Base-by-base conservation (phyloP, 2,329 filamentous ascomycete genomes). In the Aspergillus flavus region DNA sequence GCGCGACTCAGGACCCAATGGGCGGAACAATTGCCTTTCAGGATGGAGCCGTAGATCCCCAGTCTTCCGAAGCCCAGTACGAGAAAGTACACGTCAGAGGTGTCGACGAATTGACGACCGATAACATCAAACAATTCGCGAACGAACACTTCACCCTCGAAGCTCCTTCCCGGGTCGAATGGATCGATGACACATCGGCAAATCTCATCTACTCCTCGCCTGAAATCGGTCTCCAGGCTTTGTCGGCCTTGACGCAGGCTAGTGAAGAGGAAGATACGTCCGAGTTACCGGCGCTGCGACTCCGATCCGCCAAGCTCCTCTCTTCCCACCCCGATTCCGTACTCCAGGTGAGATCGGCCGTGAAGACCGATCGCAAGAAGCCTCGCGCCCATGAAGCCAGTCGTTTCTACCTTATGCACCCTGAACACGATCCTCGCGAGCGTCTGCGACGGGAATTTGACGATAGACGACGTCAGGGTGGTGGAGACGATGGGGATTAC, bases 121-220 rank as follows among this genome's bases (percentile, higher is more conserved):
- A 88, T 61, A 88, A 97, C 67, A 90, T 98, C 70, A 89, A 91
- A 70, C 83, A 85, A 63, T 97, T 93, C 71, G 87, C 92, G 10
- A 79, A 83, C 55, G 85, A 91, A 66, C 86, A 95, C 76, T 93
- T 86, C 72, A 80, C 83, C 41, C 75, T 78, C 16, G 82, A 84
- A 61, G 73, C 81, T 58, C 82, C 89, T 61, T 81, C 86, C 61
- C 85, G 86, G 65, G 83, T 97, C 66, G 93, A 98, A 80, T 99
- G 95, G 95, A 93, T 99, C 68, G 92, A 98, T 76, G 95, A 99
- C 77, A 89, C 87, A 7, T 94, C 93, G 0, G 92, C 93, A 66
- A 98, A 98, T 75, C 83, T 97, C 59, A 79, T 96, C 58, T 98
- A 95, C 80, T 82, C 83, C 61, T 83, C 80, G 41, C 73, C 82